Evolutionary conservation across 1,139 yeast species (phyloP).

Genomic region (Pichia sp.): DNA sequence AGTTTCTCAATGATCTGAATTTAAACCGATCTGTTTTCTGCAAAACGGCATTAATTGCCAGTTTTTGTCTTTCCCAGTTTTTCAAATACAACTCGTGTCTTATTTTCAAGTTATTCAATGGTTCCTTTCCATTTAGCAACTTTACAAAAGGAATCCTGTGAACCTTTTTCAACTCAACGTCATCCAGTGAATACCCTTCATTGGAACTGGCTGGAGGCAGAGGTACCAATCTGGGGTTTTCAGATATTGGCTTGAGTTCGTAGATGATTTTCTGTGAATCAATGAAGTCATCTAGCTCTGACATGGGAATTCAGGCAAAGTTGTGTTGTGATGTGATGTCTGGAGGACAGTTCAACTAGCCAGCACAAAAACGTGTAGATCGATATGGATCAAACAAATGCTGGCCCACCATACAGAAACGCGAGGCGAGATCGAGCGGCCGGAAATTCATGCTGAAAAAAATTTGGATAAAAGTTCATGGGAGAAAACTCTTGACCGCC

Average conservation of each 20-base stretch:
- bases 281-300: constrained; percentile 11
- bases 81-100: constrained; percentile 33
- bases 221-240: not conserved
- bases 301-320: too few species aligned
- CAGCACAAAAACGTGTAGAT: too few species aligned
- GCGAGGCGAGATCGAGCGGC: too few species aligned
- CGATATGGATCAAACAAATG: too few species aligned
- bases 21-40: constrained; percentile 32
- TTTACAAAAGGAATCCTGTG: constrained; percentile 28
- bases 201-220: constrained; percentile 3
- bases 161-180: constrained; percentile 5
- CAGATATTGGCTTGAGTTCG: constrained; percentile 13
- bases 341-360: too few species aligned
- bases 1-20: constrained; percentile 29
- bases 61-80: constrained; percentile 35
- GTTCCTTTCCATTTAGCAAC: constrained; percentile 36
- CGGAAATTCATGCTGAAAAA: too few species aligned
- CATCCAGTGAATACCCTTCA: constrained; percentile 16
- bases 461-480: too few species aligned
- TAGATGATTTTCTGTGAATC: constrained; percentile 25
- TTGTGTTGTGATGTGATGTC: too few species aligned
- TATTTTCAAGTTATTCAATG: constrained; percentile 26
- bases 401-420: too few species aligned
- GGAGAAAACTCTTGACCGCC: too few species aligned
- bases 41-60: constrained; percentile 32